Conservation (phyloP, 148 eudicot species). For the Gaultheria prostrata region DNA sequence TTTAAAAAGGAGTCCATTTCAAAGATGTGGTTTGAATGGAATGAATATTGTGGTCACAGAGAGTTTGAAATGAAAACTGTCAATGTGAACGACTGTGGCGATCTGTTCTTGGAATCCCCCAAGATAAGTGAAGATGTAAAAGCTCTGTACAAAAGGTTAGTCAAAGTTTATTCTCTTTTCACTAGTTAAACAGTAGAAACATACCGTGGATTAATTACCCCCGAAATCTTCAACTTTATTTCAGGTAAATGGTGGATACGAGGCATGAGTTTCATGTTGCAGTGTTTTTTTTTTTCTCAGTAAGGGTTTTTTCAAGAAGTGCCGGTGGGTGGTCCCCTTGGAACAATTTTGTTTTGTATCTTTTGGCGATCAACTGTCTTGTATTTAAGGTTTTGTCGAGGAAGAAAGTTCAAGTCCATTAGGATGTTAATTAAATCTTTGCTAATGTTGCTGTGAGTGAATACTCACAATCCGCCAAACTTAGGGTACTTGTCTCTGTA, state of each 20-base stretch:
- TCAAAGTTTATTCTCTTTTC: conserved; percentile 4
- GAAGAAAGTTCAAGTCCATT: background rate
- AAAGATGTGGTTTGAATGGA: conserved; percentile 95
- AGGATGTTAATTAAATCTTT: background rate
- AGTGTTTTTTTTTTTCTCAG: background rate
- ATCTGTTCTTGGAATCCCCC: conserved; percentile 57
- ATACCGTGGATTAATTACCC: background rate
- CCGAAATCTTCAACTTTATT: background rate
- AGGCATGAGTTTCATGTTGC: background rate
- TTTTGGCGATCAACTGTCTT: background rate
- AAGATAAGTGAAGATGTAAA: conserved; percentile 54
- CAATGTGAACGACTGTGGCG: conserved; percentile 57
- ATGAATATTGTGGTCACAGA: conserved; percentile 42
- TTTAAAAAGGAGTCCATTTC: conserved; percentile 83
- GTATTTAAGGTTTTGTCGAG: background rate
- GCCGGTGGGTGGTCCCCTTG: background rate
- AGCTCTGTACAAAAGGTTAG: conserved; percentile 63
- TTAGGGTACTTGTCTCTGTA: background rate
- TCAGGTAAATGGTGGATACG: conserved; percentile 11
- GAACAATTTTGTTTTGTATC: background rate
- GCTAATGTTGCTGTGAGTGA: background rate
- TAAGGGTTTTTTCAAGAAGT: background rate
- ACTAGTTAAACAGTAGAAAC: background rate
- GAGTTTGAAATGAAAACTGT: conserved; percentile 58
- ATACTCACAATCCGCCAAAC: background rate